A percentile compares a stretch with the other conserved stretches of the same genome.
phyloP scores from a whole-genome alignment of 1,284 basidiomycete genomes.

The Austroboletus novae-zelandiae region DNA sequence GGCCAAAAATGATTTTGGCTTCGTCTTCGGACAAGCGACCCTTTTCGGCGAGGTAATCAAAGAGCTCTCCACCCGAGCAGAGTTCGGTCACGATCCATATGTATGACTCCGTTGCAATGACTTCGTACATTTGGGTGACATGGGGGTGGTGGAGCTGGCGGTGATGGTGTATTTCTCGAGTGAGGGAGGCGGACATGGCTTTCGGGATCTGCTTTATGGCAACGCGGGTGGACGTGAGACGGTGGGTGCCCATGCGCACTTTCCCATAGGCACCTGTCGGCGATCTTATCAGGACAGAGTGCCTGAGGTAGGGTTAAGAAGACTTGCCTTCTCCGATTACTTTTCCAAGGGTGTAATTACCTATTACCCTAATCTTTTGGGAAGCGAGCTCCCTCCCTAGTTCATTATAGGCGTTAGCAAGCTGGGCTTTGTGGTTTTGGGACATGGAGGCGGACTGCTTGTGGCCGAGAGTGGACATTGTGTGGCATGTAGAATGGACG shows the following conservation, averaged over 20 bases:
- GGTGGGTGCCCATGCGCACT: constrained; percentile 90
- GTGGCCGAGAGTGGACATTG: constrained; percentile 51
- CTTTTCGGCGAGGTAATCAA: constrained; percentile 96
- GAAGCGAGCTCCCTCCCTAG: constrained; percentile 93
- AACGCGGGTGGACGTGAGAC: constrained; percentile 84
- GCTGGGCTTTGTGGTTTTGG: constrained; percentile 81
- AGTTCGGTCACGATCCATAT: constrained; percentile 99
- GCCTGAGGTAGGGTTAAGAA: constrained; percentile 14
- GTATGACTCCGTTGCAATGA: constrained; percentile 91
- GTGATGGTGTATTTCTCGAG: constrained; percentile 98
- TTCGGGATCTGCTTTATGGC: constrained; percentile 99
- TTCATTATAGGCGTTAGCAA: constrained; percentile 95
- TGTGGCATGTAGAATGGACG: constrained; percentile 37
- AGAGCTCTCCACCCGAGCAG: constrained; percentile 94
- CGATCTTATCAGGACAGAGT: constrained; percentile 29
- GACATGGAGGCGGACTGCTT: constrained; percentile 63
- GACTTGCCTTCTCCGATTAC: constrained; percentile 92
- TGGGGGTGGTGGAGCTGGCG: constrained; percentile 94
- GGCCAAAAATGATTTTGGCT: constrained; percentile 83
- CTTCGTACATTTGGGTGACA: constrained; percentile 94
- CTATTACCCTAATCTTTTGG: constrained; percentile 85
- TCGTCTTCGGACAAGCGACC: constrained; percentile 85
- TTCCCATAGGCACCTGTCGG: constrained; percentile 84
- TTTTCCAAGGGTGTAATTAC: constrained; percentile 93
- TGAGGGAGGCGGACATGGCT: constrained; percentile 83